Conservation (phyloP, 257 asterid genomes). For the Petunia axillaris region DNA sequence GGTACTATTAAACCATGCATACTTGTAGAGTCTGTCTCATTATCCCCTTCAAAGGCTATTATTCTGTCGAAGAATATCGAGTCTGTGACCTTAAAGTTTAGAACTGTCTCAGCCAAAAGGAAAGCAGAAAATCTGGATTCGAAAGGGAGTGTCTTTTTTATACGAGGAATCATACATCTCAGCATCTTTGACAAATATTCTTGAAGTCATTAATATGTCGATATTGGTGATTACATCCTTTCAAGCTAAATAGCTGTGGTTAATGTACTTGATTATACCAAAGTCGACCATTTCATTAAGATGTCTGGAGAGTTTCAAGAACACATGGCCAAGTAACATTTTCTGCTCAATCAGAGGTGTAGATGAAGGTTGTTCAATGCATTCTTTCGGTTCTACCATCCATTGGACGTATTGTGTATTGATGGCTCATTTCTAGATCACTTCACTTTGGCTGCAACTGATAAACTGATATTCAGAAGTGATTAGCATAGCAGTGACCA, state of each 20-base stretch:
- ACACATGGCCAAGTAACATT: too few species aligned
- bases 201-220: not conserved
- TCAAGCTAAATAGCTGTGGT: not conserved
- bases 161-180: not conserved
- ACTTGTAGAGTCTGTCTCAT: not conserved
- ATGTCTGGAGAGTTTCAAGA: too few species aligned
- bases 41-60: not conserved
- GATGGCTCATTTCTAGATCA: constrained; percentile 91
- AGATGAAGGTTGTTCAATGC: not conserved
- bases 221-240: not conserved
- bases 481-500: not conserved
- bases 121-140: not conserved
- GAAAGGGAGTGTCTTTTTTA: not conserved
- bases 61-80: not conserved
- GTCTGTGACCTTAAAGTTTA: not conserved
- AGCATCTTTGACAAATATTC: not conserved
- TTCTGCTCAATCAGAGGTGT: not conserved
- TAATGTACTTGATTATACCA: not conserved
- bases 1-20: not conserved
- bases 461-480: not conserved
- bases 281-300: not conserved
- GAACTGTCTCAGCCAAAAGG: not conserved
- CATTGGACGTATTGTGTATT: constrained; percentile 73
- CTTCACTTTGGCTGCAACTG: constrained; percentile 75
- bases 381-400: constrained; percentile 74